Base-by-base conservation (phyloP, 2,329 filamentous ascomycete genomes). In the Neonectria faginata region DNA sequence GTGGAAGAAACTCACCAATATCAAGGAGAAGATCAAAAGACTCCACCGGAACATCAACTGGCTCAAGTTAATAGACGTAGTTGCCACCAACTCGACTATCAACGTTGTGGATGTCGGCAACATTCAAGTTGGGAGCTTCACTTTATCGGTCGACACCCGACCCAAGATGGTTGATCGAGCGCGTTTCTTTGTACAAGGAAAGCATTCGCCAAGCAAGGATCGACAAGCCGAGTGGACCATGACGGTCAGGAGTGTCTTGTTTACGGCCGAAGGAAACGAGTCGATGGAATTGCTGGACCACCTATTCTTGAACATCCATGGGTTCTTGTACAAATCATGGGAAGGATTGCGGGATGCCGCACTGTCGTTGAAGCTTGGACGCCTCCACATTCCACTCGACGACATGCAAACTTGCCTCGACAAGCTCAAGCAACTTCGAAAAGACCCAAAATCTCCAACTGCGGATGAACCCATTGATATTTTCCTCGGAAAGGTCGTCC, bases 211-310 rank as follows among this genome's bases (percentile, higher is more conserved):
- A 54, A 89, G 91, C 71, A 85, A 79, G 57, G 85, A 80, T 48
- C 76, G 88, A 51, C 94, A 96, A 42, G 95, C 94, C 2, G 97
- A 99, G 82, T 99, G 97, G 95, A 95, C 97, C 68, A 86, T 97
- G 73, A 91, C 91, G 8, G 80, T 95, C 56, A 89, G 93, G 65
- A 97, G 94, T 78, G 87, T 98, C 51, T 84, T 98, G 7, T 97
- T 99, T 73, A 97, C 93, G 0, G 89, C 93, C 1, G 90, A 97
- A 62, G 94, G 93, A 36, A 86, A 87, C 59, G 94, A 98, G 62
- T 91, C 94, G 1, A 89, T 93, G 61, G 95, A 99, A 78, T 82
- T 99, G 2, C 81, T 99, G 69, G 97, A 99, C 77, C 92, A 94
- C 74, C 89, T 92, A 64, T 91, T 92, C 3, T 82, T 98, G 64